Evolutionary conservation across 148 eudicot genomes (phyloP).

Genomic region (Chenopodium berlandieri): DNA sequence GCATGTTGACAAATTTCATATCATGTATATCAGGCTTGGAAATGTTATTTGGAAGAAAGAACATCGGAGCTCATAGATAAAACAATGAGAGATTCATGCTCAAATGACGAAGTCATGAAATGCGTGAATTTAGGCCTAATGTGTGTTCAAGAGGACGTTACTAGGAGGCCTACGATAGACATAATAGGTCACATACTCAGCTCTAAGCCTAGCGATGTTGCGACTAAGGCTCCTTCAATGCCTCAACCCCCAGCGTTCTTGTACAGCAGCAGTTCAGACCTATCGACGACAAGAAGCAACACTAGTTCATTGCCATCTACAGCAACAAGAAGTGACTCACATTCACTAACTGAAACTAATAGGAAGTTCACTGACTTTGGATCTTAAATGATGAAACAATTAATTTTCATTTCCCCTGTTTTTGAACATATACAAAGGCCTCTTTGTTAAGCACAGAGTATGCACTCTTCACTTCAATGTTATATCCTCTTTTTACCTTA

Average conservation of each 20-base stretch:
- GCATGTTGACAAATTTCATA: neutral
- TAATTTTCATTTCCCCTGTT: neutral
- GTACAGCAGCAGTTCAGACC: neutral
- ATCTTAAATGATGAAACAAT: neutral
- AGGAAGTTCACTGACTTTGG: neutral
- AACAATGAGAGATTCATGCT: conserved; percentile 10
- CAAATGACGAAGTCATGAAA: conserved; percentile 24
- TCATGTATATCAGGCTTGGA: conserved; percentile 16
- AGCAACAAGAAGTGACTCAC: neutral
- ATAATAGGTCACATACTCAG: conserved; percentile 12
- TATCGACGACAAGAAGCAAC: neutral
- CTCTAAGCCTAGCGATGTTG: neutral
- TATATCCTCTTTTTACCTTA: too few species aligned
- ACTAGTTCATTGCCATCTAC: neutral
- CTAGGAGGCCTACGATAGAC: conserved; percentile 20
- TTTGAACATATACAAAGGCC: neutral
- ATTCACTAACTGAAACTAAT: neutral
- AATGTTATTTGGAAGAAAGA: conserved; percentile 16
- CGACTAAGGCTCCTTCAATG: conserved; percentile 2
- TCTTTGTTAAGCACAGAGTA: neutral
- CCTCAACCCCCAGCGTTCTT: conserved; percentile 18
- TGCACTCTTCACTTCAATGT: too few species aligned
- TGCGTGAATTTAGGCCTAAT: conserved; percentile 25
- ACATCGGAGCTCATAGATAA: conserved; percentile 24
- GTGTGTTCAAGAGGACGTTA: conserved; percentile 28